Evolutionary conservation across 2,329 filamentous ascomycete genomes (phyloP).

Genomic region (Dichotomopilus funicola): DNA sequence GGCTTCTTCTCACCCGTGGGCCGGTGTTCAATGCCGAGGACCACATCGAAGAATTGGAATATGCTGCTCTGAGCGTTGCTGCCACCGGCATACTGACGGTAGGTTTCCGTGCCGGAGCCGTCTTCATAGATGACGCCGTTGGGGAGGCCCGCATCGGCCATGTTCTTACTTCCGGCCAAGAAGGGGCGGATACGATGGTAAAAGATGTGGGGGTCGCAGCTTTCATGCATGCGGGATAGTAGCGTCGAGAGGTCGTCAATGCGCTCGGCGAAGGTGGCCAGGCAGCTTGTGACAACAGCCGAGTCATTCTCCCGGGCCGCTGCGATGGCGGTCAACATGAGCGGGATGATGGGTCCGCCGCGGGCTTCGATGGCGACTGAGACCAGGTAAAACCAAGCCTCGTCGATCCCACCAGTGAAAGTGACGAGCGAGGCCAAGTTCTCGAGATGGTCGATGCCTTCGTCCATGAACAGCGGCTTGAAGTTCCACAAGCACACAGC

Average conservation of each 20-base stretch:
- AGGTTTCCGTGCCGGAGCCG: slow-evolving; percentile 59
- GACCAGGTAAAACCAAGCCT: slow-evolving; percentile 97
- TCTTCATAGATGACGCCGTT: slow-evolving; percentile 83
- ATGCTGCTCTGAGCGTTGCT: slow-evolving; percentile 96
- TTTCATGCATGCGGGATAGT: slow-evolving; percentile 87
- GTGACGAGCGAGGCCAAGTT: slow-evolving; percentile 85
- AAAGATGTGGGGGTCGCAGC: slow-evolving; percentile 89
- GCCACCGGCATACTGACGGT: slow-evolving; percentile 82
- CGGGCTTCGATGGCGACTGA: slow-evolving; percentile 93
- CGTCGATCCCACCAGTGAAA: slow-evolving; percentile 89
- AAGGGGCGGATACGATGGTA: slow-evolving; percentile 96
- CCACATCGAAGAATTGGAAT: slow-evolving; percentile 95
- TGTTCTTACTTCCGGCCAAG: slow-evolving; percentile 94
- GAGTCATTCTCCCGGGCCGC: slow-evolving; percentile 68
- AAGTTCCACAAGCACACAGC: slow-evolving; percentile 95
- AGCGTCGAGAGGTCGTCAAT: slow-evolving; percentile 76
- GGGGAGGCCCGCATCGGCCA: slow-evolving; percentile 87
- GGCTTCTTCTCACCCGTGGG: slow-evolving; percentile 67
- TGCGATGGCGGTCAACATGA: slow-evolving; percentile 82
- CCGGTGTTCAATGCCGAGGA: slow-evolving; percentile 81
- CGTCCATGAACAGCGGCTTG: slow-evolving; percentile 79
- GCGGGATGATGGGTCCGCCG: slow-evolving; percentile 75
- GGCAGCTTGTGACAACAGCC: slow-evolving; percentile 64
- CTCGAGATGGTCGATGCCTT: slow-evolving; percentile 73
- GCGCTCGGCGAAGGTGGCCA: slow-evolving; percentile 79